Percentiles rank a stretch among this genome's conserved stretches.
These are phyloP conservation scores for Xylaria sp. DNA, from an alignment of 2,329 filamentous ascomycete species.

Conservation along the genomic window DNA sequence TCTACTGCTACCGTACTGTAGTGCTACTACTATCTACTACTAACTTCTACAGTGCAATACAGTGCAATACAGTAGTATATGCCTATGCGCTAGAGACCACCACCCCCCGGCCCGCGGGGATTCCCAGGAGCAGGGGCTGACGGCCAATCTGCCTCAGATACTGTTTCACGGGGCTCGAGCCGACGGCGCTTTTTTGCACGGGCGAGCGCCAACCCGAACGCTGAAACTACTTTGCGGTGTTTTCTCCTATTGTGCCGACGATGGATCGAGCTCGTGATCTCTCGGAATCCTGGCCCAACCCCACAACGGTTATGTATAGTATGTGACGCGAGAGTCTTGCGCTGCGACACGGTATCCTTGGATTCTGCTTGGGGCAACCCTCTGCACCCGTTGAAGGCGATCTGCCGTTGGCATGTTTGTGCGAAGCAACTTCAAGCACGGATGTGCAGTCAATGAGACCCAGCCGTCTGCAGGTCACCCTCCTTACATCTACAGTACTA, in stretches of 20 bases:
- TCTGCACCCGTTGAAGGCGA: neutral
- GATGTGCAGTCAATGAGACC: neutral
- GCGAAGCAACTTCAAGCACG: neutral
- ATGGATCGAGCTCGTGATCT: conserved; percentile 21
- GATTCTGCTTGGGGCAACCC: neutral
- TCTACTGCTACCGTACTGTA: no score
- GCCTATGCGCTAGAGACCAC: no score
- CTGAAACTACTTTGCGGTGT: conserved; percentile 36
- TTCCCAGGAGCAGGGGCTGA: conserved; percentile 25
- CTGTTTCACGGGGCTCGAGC: conserved; percentile 36
- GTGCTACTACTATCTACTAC: no score
- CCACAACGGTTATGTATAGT: neutral
- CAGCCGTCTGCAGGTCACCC: neutral
- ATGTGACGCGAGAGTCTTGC: neutral
- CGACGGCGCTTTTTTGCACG: conserved; percentile 28
- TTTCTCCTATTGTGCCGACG: conserved; percentile 33
- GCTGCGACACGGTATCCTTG: neutral
- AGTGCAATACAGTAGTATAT: no score
- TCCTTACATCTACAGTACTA: neutral
- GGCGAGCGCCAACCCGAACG: conserved; percentile 37
- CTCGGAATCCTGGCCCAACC: conserved; percentile 3
- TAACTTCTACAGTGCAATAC: no score
- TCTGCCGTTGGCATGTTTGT: neutral
- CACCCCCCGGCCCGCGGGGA: no score
- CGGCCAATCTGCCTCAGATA: conserved; percentile 39